Base-by-base conservation (phyloP, 23 red algal genomes). In the Agarophyton chilense region DNA sequence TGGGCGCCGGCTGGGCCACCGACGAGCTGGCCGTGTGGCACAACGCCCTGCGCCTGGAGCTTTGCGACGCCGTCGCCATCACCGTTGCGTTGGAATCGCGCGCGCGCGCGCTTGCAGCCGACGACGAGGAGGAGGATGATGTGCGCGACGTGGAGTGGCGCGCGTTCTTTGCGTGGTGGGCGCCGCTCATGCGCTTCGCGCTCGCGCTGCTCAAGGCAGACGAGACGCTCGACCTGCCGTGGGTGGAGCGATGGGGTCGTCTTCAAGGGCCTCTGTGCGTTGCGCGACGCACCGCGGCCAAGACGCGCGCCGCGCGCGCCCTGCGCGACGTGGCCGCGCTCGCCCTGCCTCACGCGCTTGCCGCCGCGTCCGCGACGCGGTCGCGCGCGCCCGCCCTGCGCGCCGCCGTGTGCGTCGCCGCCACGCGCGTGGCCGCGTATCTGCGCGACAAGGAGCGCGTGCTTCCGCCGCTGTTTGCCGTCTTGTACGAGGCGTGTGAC, bases 231-330 rank as follows among this genome's bases (percentile, higher is more conserved):
- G 2, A 79, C 32, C 79, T 56, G 41, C 86, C 86, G 41, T 90
- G 73, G 72, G 28, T 90, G 16, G 86, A 90, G 74, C 86, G 79
- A 40, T 90, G 73, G 72, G 86, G 86, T 22, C 58, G 86, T 26
- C 62, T 90, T 62, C n/a, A 79, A 33, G 86, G 86, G 18, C 24
- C 17, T 11, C 28, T 90, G 41, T 90, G 71, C 0, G 79, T 72
- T 19, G 36, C 53, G 14, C 21, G 42, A 19, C 70, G 86, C 49
- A 79, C 51, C 52, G 31, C 72, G n/a, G 33, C 31, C 4, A 78
- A 79, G 43, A 72, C 71, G 22, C 39, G 19, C 34, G 79, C 79
- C 53, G 79, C 73, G 26, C 86, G 86, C 36, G 72, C 25, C 36
- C 78, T 90, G 28, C 86, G 86, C 31, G 86, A 90, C 60, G 25